A percentile compares a stretch with the other conserved stretches of the same genome.
phyloP scores from a whole-genome alignment of 2,329 filamentous ascomycete species.

The Alternaria angustiovoidea region DNA sequence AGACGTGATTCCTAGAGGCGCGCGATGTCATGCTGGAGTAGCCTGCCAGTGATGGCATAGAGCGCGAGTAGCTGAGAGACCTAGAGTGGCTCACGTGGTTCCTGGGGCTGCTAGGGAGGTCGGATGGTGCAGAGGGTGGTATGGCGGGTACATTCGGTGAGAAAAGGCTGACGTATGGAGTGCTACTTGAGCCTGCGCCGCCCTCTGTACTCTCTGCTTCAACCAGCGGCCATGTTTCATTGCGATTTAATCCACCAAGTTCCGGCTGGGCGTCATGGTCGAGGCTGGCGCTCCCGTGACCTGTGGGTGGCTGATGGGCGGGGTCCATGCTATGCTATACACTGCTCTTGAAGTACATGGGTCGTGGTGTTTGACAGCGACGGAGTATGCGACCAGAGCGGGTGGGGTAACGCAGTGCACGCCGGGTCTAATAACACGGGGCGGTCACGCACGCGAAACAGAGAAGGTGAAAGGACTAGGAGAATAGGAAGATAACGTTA shows the following conservation, averaged over 20 bases:
- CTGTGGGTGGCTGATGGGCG: conserved; percentile 23
- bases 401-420: conserved; percentile 13
- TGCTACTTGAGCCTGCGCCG: conserved; percentile 15
- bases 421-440: not conserved
- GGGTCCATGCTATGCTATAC: conserved; percentile 25
- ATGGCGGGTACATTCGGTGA: conserved; percentile 32
- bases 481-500: conserved; percentile 3
- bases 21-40: conserved; percentile 39
- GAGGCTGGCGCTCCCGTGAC: conserved; percentile 20
- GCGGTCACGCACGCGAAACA: conserved; percentile 3
- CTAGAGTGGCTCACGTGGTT: conserved; percentile 22
- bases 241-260: conserved; percentile 11
- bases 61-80: conserved; percentile 38
- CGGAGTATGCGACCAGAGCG: not conserved
- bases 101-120: conserved; percentile 11
- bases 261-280: conserved; percentile 18
- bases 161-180: conserved; percentile 40
- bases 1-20: conserved; percentile 36
- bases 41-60: conserved; percentile 37
- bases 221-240: conserved; percentile 24
- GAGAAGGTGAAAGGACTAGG: not conserved
- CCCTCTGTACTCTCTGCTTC: conserved; percentile 19
- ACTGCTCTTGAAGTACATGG: conserved; percentile 16
- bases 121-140: conserved; percentile 23
- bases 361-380: conserved; percentile 3